These are phyloP conservation scores for Diaporthe australafricana DNA, from an alignment of 2,329 filamentous ascomycete genomes.

Conservation along the genomic window DNA sequence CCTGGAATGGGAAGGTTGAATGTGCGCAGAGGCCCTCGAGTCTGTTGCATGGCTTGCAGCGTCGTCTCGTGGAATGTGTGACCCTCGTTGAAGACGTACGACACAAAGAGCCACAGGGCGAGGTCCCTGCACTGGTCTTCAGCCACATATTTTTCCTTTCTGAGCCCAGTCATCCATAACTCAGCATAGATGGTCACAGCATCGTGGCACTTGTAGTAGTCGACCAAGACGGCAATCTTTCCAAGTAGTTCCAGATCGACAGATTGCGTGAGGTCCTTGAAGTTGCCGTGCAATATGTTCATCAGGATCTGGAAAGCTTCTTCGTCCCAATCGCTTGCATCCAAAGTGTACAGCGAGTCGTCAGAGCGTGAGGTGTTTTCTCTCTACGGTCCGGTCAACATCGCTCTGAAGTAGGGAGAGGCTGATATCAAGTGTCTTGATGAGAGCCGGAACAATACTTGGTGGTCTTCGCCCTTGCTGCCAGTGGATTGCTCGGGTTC, in stretches of 20 bases:
- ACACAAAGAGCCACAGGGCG: not conserved
- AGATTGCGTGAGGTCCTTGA: not conserved
- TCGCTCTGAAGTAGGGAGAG: not conserved
- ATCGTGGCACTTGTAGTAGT: conserved; percentile 24
- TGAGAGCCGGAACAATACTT: not conserved
- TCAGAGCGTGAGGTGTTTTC: not conserved
- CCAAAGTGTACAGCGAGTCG: not conserved
- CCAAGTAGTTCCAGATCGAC: conserved; percentile 5
- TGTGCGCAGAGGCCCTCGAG: not conserved
- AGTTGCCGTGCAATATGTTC: not conserved
- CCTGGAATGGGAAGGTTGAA: not conserved
- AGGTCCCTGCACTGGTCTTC: not conserved
- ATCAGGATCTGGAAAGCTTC: not conserved
- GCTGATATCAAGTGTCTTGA: conserved; percentile 3
- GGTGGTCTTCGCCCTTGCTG: not conserved
- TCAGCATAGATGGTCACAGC: not conserved
- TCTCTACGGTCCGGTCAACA: not conserved
- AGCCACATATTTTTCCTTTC: not conserved
- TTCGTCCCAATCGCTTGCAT: not conserved
- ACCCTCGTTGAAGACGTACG: not conserved
- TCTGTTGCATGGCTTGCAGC: not conserved
- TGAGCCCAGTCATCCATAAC: not conserved
- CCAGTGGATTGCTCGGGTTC: too few species aligned
- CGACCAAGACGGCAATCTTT: conserved; percentile 2
- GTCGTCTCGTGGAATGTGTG: not conserved